These are phyloP conservation scores for Arthrobotrys musiformis DNA, from an alignment of 2,329 filamentous ascomycete species.

Conservation along the genomic window DNA sequence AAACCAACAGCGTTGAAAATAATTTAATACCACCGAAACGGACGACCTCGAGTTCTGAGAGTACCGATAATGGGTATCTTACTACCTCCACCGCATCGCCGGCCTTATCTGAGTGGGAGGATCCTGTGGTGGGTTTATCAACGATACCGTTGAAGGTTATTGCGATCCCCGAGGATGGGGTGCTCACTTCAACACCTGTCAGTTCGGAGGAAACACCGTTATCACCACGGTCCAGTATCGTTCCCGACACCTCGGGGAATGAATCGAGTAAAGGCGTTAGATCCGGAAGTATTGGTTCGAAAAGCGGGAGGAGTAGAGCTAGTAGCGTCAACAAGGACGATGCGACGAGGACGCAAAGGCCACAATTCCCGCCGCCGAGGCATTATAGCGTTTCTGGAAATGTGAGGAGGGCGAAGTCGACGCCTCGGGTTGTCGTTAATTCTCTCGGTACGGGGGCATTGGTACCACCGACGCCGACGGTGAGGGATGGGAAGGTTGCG, in stretches of 20 bases:
- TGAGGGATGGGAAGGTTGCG: too few species aligned
- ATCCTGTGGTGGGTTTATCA: slow-evolving; percentile 24
- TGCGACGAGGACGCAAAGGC: slow-evolving; percentile 18
- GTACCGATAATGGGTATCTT: slow-evolving; percentile 18
- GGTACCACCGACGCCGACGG: too few species aligned
- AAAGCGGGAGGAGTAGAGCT: slow-evolving; percentile 36
- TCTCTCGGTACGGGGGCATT: too few species aligned
- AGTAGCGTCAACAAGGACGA: slow-evolving; percentile 50
- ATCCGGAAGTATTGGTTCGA: slow-evolving; percentile 42
- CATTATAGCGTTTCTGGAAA: slow-evolving; percentile 42
- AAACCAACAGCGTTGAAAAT: background rate
- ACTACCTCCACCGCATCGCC: slow-evolving; percentile 42
- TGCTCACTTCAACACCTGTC: too few species aligned
- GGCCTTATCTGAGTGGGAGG: slow-evolving; percentile 37
- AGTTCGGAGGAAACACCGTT: slow-evolving; percentile 7
- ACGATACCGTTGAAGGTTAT: slow-evolving; percentile 42
- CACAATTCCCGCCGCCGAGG: slow-evolving; percentile 30
- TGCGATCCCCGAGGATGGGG: slow-evolving; percentile 45
- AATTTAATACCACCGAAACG: slow-evolving; percentile 12
- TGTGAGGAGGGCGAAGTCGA: slow-evolving; percentile 42
- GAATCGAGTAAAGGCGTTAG: slow-evolving; percentile 30
- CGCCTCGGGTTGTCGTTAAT: slow-evolving; percentile 33
- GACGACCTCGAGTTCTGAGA: slow-evolving; percentile 29
- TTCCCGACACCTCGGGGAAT: slow-evolving; percentile 16
- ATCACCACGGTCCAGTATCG: slow-evolving; percentile 1